Base-by-base conservation (phyloP, 768 basidiomycete genomes). In the Hortiboletus campestris region DNA sequence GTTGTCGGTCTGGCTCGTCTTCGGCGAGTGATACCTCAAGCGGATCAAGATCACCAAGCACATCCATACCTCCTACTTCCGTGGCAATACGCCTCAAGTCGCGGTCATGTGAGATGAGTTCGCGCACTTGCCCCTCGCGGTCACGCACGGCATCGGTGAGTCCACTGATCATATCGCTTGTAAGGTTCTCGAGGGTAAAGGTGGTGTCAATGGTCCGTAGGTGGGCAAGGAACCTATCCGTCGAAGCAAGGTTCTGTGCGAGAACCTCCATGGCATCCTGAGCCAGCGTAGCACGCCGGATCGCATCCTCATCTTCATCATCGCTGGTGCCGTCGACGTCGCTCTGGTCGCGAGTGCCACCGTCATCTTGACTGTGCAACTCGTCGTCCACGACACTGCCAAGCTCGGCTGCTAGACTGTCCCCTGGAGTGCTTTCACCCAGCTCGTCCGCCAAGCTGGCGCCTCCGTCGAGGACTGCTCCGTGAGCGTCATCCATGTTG, bases 61-160 rank as follows among this genome's bases (percentile, higher is more conserved):
- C 83, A 38, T 93, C 91, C 38, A 75, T 80, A 19, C 91, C 91
- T 38, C 88, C 88, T 17, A 89, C 82, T 69, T 92, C 90, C 6
- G 81, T 83, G 2, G 85, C 83, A 61, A 91, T 88, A 67, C 84
- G 84, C 61, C 82, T 80, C 65, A 94, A 84, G 70, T 93, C 87
- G 49, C 90, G 81, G 64, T 94, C 91, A 66, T 80, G 88, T 59
- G 85, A 88, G 35, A 86, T 74, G 50, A 94, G 72, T 64, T 85
- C 89, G 49, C 92, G 85, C 5, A 91, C 82, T 72, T 94, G 92
- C 3, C 78, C 80, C 68, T 94, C 92, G 53, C 92, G 82, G 63
- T 91, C 86, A 45, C 85, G 83, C 35, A 83, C 81, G 13, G 84
- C 81, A 53, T 88, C 86, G 70, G 92, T 88, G 56, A 94, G 79